Evolutionary conservation across 2,329 filamentous ascomycete species (phyloP).

Genomic region (Parastagonospora avenae): DNA sequence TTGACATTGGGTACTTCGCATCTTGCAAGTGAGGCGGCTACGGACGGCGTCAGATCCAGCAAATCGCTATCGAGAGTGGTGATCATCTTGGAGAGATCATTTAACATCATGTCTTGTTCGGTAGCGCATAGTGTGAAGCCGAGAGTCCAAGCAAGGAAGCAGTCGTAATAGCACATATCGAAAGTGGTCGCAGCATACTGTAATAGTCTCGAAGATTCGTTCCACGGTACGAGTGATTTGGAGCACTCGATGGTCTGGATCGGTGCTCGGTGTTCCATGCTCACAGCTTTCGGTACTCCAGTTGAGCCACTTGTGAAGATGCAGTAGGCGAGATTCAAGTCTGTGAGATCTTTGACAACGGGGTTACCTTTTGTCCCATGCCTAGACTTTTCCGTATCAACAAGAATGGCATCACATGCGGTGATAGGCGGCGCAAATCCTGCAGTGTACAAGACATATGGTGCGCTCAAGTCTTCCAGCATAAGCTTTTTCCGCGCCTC

Average conservation of each 20-base stretch:
- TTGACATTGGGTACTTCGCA: slow-evolving; percentile 44
- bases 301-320: slow-evolving; percentile 54
- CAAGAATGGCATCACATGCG: slow-evolving; percentile 4
- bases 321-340: slow-evolving; percentile 47
- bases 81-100: slow-evolving; percentile 44
- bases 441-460: slow-evolving; percentile 29
- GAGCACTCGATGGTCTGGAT: slow-evolving; percentile 50
- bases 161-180: slow-evolving; percentile 56
- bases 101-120: slow-evolving; percentile 45
- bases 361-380: slow-evolving; percentile 26
- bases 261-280: slow-evolving; percentile 49
- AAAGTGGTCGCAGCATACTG: slow-evolving; percentile 52
- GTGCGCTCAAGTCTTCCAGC: slow-evolving; percentile 40
- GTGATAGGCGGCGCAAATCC: background rate
- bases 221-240: slow-evolving; percentile 47
- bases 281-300: slow-evolving; percentile 51
- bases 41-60: slow-evolving; percentile 51
- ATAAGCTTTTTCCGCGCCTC: slow-evolving; percentile 42
- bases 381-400: slow-evolving; percentile 24
- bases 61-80: slow-evolving; percentile 43
- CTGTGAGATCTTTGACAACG: slow-evolving; percentile 24
- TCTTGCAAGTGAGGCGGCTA: slow-evolving; percentile 44
- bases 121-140: slow-evolving; percentile 52
- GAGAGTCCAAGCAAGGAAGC: slow-evolving; percentile 52
- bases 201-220: slow-evolving; percentile 43